Evolutionary conservation across 73 alveolate species (phyloP), one percentile per base, ranked within the genome.

Genomic region (Durusdinium trenchii): DNA sequence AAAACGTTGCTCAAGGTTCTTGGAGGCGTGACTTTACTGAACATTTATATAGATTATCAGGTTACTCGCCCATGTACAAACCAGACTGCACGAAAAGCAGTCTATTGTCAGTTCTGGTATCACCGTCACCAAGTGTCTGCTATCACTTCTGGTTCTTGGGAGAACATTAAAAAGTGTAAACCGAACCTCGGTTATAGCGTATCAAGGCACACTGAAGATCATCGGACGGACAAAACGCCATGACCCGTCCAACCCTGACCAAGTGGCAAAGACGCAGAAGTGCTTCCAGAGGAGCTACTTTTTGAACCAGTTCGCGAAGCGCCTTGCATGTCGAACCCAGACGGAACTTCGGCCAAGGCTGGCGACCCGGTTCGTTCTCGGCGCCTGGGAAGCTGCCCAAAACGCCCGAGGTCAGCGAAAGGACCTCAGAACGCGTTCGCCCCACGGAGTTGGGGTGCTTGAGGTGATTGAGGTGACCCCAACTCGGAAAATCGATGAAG

Each of bases 401-500:
- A 6, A 46, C 90, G 28, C 71, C 92, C 30, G 92, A 82, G 46
- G 73, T 82, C 71, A 82, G 47, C 28, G 92, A 82, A 47, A 82
- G 71, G 35, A 82, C 92, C 92, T 82, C 69, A 82, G 90, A n/a
- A 47, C n/a, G 79, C 43, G n/a, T 32, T 43, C 79, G n/a, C n/a
- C n/a, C n/a, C n/a, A n/a, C n/a, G n/a, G n/a, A n/a, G n/a, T 64
- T 64, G 79, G 45, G 28, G 79, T 12, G 79, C 36, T 64, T 30
- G 6, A 18, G 79, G 28, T 38, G n/a, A 64, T 1, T 32, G 10
- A 16, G 43, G 16, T 38, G 9, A 64, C 79, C 79, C 79, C 79
- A 18, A 64, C 10, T 16, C 79, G n/a, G n/a, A n/a, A n/a, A n/a
- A n/a, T n/a, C n/a, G n/a, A n/a, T n/a, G n/a, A n/a, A n/a, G n/a